phyloP scores from a whole-genome alignment of 2,329 filamentous ascomycete genomes.

The Stachybotrys elegans region DNA sequence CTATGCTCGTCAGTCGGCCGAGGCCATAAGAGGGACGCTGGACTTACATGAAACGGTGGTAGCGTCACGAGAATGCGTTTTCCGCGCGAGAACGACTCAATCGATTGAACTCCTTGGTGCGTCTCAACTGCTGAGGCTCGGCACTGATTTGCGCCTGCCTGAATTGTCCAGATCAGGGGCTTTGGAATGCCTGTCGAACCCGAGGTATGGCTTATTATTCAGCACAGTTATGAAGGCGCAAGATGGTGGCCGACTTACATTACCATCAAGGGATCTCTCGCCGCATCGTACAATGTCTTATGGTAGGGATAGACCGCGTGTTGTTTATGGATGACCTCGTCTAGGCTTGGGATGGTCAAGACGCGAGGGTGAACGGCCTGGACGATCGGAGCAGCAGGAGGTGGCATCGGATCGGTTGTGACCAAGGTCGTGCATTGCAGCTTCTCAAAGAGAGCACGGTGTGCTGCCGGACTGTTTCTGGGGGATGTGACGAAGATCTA shows the following conservation, averaged over 20 bases:
- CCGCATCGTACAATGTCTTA: neutral
- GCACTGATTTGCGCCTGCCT: neutral
- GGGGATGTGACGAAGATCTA: neutral
- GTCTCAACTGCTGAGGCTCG: neutral
- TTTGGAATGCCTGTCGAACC: constrained; percentile 2
- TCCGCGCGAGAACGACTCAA: neutral
- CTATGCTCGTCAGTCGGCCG: neutral
- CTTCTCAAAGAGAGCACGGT: neutral
- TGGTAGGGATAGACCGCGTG: neutral
- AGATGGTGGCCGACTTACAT: neutral
- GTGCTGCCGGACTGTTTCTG: neutral
- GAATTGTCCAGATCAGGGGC: constrained; percentile 1
- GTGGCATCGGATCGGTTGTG: neutral
- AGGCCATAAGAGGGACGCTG: neutral
- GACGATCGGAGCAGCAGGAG: neutral
- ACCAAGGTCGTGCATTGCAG: neutral
- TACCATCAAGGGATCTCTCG: neutral
- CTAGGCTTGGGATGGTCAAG: neutral
- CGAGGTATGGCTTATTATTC: neutral
- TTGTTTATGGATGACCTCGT: neutral
- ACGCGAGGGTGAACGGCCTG: neutral
- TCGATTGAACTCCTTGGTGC: neutral
- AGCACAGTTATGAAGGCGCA: neutral
- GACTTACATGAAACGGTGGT: constrained; percentile 2
- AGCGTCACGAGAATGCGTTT: constrained; percentile 2